Evolutionary conservation across 2,329 filamentous ascomycete genomes (phyloP).

Genomic region (Ascochyta clinopodiicola): DNA sequence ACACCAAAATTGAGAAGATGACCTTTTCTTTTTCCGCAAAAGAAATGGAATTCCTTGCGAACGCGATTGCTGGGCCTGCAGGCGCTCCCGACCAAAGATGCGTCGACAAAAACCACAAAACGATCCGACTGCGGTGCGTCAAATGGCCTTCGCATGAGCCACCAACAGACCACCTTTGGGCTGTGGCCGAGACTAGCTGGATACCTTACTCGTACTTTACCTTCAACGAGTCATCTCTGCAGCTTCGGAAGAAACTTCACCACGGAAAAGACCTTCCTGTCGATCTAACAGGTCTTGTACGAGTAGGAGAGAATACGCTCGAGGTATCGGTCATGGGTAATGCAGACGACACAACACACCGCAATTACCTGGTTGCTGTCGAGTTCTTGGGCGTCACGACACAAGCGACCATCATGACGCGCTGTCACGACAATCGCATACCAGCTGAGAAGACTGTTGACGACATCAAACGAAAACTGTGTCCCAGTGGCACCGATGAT

Average conservation of each 20-base stretch:
- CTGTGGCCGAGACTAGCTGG: conserved; percentile 70
- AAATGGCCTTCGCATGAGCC: conserved; percentile 44
- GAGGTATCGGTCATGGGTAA: conserved; percentile 51
- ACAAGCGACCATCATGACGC: conserved; percentile 47
- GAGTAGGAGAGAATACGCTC: conserved; percentile 67
- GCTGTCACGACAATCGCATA: conserved; percentile 39
- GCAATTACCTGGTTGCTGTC: conserved; percentile 69
- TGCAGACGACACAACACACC: conserved; percentile 43
- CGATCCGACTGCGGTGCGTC: conserved; percentile 75
- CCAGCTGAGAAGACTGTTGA: conserved; percentile 59
- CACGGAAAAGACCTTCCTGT: conserved; percentile 77
- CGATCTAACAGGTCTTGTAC: conserved; percentile 71
- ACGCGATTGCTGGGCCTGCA: conserved; percentile 29
- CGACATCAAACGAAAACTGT: conserved; percentile 63
- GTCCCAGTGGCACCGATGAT: conserved; percentile 57
- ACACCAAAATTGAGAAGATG: conserved; percentile 52
- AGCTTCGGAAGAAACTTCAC: conserved; percentile 72
- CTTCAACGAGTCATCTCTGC: conserved; percentile 64
- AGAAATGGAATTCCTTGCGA: conserved; percentile 48
- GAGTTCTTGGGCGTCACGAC: conserved; percentile 69
- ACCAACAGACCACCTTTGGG: conserved; percentile 64
- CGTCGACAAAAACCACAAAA: conserved; percentile 61
- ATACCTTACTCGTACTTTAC: conserved; percentile 70
- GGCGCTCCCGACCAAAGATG: conserved; percentile 39
- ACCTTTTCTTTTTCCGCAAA: conserved; percentile 55